phyloP scores from a whole-genome alignment of 768 basidiomycete genomes.

The Trametes sanguinea region DNA sequence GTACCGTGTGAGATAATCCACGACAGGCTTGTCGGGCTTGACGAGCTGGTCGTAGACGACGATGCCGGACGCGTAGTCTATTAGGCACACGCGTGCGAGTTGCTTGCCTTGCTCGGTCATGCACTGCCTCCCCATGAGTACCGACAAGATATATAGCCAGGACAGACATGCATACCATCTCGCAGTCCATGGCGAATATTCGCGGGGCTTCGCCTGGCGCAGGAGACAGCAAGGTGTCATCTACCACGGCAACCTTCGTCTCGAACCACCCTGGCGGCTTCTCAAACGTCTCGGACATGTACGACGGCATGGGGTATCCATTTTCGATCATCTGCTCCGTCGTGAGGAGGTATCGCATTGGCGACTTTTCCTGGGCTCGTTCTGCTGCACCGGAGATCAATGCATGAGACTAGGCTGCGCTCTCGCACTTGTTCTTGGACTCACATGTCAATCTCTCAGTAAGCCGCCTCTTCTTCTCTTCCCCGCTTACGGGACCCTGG shows the following conservation, averaged over 20 bases:
- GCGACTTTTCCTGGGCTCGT: conserved; percentile 59
- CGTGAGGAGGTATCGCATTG: conserved; percentile 71
- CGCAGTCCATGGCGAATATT: conserved; percentile 91
- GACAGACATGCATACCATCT: conserved; percentile 72
- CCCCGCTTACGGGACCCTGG: conserved; percentile 72
- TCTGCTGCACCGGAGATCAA: conserved; percentile 47
- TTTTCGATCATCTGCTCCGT: conserved; percentile 92
- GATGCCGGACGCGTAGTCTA: conserved; percentile 72
- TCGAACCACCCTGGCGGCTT: conserved; percentile 79
- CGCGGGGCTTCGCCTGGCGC: conserved; percentile 39
- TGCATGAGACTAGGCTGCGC: neutral
- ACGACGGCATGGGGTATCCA: conserved; percentile 87
- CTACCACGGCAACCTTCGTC: conserved; percentile 39
- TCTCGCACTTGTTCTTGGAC: conserved; percentile 7
- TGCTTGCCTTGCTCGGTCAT: conserved; percentile 88
- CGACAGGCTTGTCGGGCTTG: conserved; percentile 80
- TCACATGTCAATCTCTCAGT: conserved; percentile 44
- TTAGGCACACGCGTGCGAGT: conserved; percentile 80
- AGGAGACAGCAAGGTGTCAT: conserved; percentile 41
- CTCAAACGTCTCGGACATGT: conserved; percentile 71
- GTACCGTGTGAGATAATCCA: conserved; percentile 93
- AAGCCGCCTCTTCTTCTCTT: conserved; percentile 74
- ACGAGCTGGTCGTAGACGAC: conserved; percentile 90
- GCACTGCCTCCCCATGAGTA: conserved; percentile 52
- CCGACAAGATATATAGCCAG: neutral